phyloP scores from a whole-genome alignment of 441 rosid species.

The Aleurites moluccanus region DNA sequence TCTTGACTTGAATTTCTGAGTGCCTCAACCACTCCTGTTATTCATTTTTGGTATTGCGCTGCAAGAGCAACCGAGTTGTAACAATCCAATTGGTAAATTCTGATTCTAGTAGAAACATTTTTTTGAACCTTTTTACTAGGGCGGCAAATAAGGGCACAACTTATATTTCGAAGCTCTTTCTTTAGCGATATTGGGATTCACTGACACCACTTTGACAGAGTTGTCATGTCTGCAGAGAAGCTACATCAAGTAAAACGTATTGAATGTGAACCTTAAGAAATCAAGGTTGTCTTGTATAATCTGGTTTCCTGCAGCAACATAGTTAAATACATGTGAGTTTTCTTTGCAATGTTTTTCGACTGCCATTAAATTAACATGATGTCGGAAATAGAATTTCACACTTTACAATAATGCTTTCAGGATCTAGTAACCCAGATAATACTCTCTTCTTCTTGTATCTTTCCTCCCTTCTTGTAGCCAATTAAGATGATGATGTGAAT shows the following conservation, averaged over 20 bases:
- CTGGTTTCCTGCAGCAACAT: not conserved
- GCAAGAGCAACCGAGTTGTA: not conserved
- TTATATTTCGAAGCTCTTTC: not conserved
- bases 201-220: not conserved
- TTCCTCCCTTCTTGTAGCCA: conserved; percentile 9
- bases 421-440: not conserved
- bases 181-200: not conserved
- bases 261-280: not conserved
- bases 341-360: not conserved
- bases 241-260: not conserved
- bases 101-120: conserved; percentile 1
- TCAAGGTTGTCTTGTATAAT: not conserved
- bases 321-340: conserved; percentile 1
- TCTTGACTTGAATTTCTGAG: not conserved
- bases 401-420: not conserved
- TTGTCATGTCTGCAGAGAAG: not conserved
- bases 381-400: not conserved
- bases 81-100: not conserved
- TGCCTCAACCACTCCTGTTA: not conserved
- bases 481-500: not conserved
- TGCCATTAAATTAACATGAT: not conserved
- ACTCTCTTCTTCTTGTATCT: not conserved
- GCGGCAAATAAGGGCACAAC: not conserved
- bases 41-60: not conserved
- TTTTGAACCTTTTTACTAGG: not conserved